These are phyloP conservation scores for Nakazawaea ambrosiae DNA, from an alignment of 805 yeast species.

Conservation along the genomic window DNA sequence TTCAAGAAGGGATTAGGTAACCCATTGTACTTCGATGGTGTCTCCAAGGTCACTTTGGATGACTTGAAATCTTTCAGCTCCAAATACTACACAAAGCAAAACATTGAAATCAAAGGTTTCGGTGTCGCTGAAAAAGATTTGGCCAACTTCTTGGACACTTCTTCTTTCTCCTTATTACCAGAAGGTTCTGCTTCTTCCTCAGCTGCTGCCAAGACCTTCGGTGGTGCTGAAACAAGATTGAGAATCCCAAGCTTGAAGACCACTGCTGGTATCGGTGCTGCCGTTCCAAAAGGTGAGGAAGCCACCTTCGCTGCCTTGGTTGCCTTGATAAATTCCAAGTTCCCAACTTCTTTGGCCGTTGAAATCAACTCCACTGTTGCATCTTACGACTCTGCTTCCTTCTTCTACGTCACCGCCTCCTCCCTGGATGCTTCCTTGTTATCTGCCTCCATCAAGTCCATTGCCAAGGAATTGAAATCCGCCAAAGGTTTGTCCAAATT, in stretches of 20 bases:
- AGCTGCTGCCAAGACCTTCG: constrained; percentile 34
- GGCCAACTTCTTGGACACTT: constrained; percentile 55
- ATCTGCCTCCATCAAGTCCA: constrained; percentile 51
- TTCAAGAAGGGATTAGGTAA: constrained; percentile 87
- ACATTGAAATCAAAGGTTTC: constrained; percentile 63
- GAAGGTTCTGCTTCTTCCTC: constrained; percentile 45
- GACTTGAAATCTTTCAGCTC: constrained; percentile 64
- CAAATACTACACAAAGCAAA: constrained; percentile 60
- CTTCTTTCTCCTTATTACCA: constrained; percentile 57
- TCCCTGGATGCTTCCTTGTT: constrained; percentile 55
- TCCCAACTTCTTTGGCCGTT: constrained; percentile 47
- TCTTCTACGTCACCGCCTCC: constrained; percentile 64
- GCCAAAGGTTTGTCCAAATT: constrained; percentile 56
- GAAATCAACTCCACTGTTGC: constrained; percentile 43
- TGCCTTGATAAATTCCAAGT: constrained; percentile 50
- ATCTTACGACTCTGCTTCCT: constrained; percentile 72
- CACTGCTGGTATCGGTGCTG: constrained; percentile 76
- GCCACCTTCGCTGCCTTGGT: constrained; percentile 66
- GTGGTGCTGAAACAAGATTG: constrained; percentile 65
- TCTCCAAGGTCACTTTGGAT: constrained; percentile 47
- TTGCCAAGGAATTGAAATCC: constrained; percentile 43
- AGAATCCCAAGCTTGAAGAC: constrained; percentile 53
- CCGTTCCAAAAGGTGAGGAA: constrained; percentile 57
- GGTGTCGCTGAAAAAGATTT: constrained; percentile 74
- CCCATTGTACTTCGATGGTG: constrained; percentile 69